Percentiles rank a stretch among this genome's conserved stretches.
Evolutionary conservation across 176 grass and related monocot species (phyloP).

Genomic region (Microstegium vimineum): DNA sequence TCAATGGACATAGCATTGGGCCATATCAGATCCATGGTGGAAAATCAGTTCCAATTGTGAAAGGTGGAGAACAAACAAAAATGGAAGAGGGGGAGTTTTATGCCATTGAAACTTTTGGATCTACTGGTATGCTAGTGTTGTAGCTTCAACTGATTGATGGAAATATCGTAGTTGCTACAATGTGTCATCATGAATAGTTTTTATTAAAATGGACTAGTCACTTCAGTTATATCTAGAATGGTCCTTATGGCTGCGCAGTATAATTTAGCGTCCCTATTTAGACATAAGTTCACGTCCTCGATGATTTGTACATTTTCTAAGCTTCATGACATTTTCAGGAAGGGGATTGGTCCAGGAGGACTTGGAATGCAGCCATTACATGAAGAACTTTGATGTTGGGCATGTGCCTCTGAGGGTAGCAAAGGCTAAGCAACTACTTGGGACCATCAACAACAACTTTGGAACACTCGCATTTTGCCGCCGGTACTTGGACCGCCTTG

Average conservation of each 20-base stretch:
- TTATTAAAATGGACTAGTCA: background rate
- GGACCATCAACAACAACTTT: conserved; percentile 95
- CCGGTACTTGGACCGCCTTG: conserved; percentile 82
- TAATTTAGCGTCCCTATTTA: background rate
- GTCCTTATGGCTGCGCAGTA: background rate
- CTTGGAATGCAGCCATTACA: conserved; percentile 96
- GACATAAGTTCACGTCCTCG: background rate
- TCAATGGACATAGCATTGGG: conserved; percentile 97
- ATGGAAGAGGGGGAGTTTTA: conserved; percentile 99
- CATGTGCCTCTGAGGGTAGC: conserved; percentile 84
- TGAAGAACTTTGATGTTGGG: conserved; percentile 95
- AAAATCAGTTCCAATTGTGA: conserved; percentile 93
- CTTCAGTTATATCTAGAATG: conserved; percentile 1
- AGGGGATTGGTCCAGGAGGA: conserved; percentile 92
- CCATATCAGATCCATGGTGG: conserved; percentile 98
- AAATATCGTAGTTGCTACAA: background rate
- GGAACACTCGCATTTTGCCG: conserved; percentile 92
- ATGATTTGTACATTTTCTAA: conserved; percentile 6
- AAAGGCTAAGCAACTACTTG: conserved; percentile 82
- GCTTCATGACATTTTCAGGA: conserved; percentile 36
- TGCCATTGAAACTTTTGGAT: conserved; percentile 97
- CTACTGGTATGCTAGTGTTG: conserved; percentile 56
- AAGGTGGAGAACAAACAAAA: conserved; percentile 97
- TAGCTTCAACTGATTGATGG: background rate
- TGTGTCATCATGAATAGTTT: background rate